phyloP scores from a whole-genome alignment of 2,329 filamentous ascomycete species.

The Pseudocercospora crystallina region DNA sequence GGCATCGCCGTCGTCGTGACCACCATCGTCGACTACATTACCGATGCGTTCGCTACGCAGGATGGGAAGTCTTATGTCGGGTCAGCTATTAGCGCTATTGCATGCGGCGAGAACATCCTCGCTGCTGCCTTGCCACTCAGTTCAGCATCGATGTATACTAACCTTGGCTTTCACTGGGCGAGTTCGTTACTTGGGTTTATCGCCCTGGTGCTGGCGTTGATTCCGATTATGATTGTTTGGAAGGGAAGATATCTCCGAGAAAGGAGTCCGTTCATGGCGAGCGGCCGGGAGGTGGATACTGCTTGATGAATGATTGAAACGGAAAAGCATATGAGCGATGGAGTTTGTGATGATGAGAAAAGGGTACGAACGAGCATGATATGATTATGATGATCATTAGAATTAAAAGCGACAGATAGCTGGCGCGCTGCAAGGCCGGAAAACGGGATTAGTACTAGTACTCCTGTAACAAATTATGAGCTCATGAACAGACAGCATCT shows the following conservation, averaged over 20 bases:
- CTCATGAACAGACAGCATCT: no score
- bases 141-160: constrained; percentile 48
- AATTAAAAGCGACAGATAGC: no score
- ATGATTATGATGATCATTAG: no score
- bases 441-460: no score
- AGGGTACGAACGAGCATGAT: no score
- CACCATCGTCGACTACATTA: constrained; percentile 50
- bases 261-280: constrained; percentile 36
- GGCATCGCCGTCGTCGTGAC: constrained; percentile 50
- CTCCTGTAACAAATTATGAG: no score
- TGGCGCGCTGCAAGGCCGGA: no score
- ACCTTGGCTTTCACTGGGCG: constrained; percentile 51
- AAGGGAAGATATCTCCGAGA: constrained; percentile 34
- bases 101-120: constrained; percentile 51
- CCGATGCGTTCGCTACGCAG: constrained; percentile 48
- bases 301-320: no score
- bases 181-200: constrained; percentile 49
- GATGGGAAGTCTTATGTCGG: constrained; percentile 43
- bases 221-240: constrained; percentile 45
- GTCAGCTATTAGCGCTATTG: constrained; percentile 50
- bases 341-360: no score
- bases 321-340: no score
- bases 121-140: constrained; percentile 51
- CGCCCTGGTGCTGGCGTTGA: constrained; percentile 44
- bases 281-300: constrained; percentile 5